phyloP scores from a whole-genome alignment of 306 rosid species.

The Quercus cerris region DNA sequence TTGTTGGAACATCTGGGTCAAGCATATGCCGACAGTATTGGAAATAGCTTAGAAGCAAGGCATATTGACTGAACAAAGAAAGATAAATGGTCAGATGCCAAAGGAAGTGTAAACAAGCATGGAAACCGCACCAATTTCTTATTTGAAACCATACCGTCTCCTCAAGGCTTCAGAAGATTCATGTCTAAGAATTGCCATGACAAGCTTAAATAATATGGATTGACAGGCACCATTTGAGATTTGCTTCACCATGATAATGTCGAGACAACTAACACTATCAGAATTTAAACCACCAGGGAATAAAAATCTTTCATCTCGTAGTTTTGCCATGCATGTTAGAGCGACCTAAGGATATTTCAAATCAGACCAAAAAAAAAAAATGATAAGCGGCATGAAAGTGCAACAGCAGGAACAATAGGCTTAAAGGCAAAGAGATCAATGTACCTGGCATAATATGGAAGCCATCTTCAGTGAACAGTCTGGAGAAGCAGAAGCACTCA shows the following conservation, averaged over 20 bases:
- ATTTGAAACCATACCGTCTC: slow-evolving; percentile 64
- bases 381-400: slow-evolving; percentile 6
- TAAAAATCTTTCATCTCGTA: slow-evolving; percentile 89
- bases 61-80: slow-evolving; percentile 76
- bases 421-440: neutral
- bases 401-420: slow-evolving; percentile 8
- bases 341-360: slow-evolving; percentile 59
- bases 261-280: slow-evolving; percentile 73
- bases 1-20: slow-evolving; percentile 86
- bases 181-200: slow-evolving; percentile 74
- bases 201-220: slow-evolving; percentile 82
- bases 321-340: slow-evolving; percentile 93
- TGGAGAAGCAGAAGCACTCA: slow-evolving; percentile 87
- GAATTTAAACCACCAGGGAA: slow-evolving; percentile 75
- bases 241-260: slow-evolving; percentile 77
- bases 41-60: slow-evolving; percentile 90
- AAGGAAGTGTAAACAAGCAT: slow-evolving; percentile 25
- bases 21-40: slow-evolving; percentile 90
- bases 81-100: slow-evolving; percentile 39
- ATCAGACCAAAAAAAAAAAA: slow-evolving; percentile 11
- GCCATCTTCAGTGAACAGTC: slow-evolving; percentile 98
- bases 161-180: slow-evolving; percentile 95
- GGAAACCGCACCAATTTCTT: slow-evolving; percentile 2
- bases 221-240: slow-evolving; percentile 91
- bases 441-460: slow-evolving; percentile 83